Evolutionary conservation across 805 yeast species (phyloP), one percentile per base, ranked within the genome.

Genomic region (Candida sithepensis): DNA sequence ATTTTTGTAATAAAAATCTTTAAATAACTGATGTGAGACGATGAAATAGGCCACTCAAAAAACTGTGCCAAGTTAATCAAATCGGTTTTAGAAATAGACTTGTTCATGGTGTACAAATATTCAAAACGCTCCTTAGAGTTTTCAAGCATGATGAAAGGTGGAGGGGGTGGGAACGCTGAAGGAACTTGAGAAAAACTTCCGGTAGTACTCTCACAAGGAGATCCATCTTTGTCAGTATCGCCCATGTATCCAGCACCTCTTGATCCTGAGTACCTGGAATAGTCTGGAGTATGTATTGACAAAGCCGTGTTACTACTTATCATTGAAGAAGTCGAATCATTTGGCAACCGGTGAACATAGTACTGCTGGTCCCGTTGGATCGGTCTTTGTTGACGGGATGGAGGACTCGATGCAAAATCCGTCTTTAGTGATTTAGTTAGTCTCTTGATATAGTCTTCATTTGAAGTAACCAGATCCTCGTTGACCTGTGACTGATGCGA

Each of bases 1-100:
- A 68, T 59, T 43, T 66, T 61, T 23, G 71, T 67, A 33, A 67
- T 55, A 39, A 67, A 63, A 5, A 64, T 63, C 28, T 60, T 64
- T 43, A 68, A 42, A 39, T 68, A 67, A 22, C 58, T 59, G n/a
- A 56, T 46, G 48, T 67, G 71, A 2, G 68, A 52, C 0, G 71
- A 66, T 5, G 61, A 42, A 5, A 52, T 20, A 2, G 61, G 42
- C 63, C 68, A 66, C 41, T 61, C 61, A 50, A 65, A 67, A 41
- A 58, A 66, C 3, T 53, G 42, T 1, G 70, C 66, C 13, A 67
- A 46, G 7, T 55, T 50, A n/a, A 49, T 44, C 19, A 65, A 36
- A 40, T 63, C 65, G 5, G 49, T 45, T 19, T 59, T 56, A 2
- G 56, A 44, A 16, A 66, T 50, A 3, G 71, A 59, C 12, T 55